Base-by-base conservation (phyloP, 2,329 filamentous ascomycete species). In the Scytalidium sp. region DNA sequence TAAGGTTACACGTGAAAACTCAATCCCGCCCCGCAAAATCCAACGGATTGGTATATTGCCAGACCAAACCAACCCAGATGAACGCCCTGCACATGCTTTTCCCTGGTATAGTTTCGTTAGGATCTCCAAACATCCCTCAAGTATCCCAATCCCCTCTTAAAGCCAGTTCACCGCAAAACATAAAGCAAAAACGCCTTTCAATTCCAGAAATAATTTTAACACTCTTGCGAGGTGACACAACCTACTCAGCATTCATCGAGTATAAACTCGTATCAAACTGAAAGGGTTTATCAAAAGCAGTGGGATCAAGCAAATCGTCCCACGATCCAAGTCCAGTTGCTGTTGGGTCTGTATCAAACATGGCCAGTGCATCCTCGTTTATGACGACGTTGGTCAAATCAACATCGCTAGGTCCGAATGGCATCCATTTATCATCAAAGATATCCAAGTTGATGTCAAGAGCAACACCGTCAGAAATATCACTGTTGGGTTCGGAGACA, bases 401-500 rank as follows among this genome's bases (percentile, higher is more conserved):
- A 2, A 67, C 63, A 42, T 77, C 75, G n/a, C 55, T 53, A 4
- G 51, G 51, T 5, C 64, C 62, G 51, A 80, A 68, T 10, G 72
- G 69, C 41, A 70, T 69, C 76, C 77, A 83, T 43, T 70, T 52
- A 0, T 62, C 56, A 44, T 63, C 60, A 43, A 64, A 60, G 10
- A 61, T 45, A n/a, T 67, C 59, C 11, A 78, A 60, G 25, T 75
- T 76, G 45, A 83, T 75, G 41, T 84, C 80, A 13, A 83, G 68
- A 15, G 68, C 64, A 3, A 75, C 71, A 4, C 71, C 72, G 50
- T 85, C 82, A 2, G 79, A 75, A 17, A 84, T 77, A 56, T 85
- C 82, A 59, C 80, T 84, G 53, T 77, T 84, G 9, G 80, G 78
- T 58, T 85, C 81, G 39, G 81, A 83, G 8, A 70, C 64, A 3